A percentile compares a stretch with the other conserved stretches of the same genome.
Evolutionary conservation across 441 rosid genomes (phyloP).

Genomic region (Jatropha podagrica): DNA sequence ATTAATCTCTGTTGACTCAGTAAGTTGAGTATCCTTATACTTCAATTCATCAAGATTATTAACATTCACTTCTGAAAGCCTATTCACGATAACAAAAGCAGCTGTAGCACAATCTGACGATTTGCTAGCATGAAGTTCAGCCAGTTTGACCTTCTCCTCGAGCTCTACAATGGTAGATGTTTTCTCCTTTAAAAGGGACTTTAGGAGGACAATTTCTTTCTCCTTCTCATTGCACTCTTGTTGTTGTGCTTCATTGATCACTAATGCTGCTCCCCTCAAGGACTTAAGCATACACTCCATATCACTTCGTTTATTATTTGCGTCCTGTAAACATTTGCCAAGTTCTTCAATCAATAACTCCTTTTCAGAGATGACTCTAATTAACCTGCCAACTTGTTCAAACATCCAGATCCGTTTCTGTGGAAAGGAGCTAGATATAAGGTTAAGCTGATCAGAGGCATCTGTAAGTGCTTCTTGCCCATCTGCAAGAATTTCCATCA

Average conservation of each 20-base stretch:
- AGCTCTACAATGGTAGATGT: constrained; percentile 46
- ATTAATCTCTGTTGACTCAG: constrained; percentile 43
- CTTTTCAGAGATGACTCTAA: constrained; percentile 66
- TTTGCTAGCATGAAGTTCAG: constrained; percentile 43
- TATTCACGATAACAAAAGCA: constrained; percentile 76
- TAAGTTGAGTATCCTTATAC: constrained; percentile 53
- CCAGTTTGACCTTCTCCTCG: constrained; percentile 61
- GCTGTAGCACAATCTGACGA: constrained; percentile 76
- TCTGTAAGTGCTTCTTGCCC: constrained; percentile 72
- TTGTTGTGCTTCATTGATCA: constrained; percentile 87
- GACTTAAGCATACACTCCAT: constrained; percentile 86
- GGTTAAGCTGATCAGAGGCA: constrained; percentile 75
- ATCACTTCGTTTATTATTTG: constrained; percentile 62
- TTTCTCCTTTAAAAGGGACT: constrained; percentile 54
- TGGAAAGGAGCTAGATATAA: constrained; percentile 66
- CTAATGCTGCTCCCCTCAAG: constrained; percentile 84
- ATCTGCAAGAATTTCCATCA: constrained; percentile 69
- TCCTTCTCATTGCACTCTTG: constrained; percentile 82
- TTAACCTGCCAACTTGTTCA: constrained; percentile 76
- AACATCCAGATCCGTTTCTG: constrained; percentile 90
- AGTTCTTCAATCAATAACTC: constrained; percentile 82
- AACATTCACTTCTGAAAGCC: constrained; percentile 58
- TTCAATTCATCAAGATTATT: constrained; percentile 45
- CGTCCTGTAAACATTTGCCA: constrained; percentile 81
- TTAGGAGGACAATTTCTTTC: constrained; percentile 53